phyloP scores from a whole-genome alignment of 2,329 filamentous ascomycete genomes.

The Corynespora cassiicola region DNA sequence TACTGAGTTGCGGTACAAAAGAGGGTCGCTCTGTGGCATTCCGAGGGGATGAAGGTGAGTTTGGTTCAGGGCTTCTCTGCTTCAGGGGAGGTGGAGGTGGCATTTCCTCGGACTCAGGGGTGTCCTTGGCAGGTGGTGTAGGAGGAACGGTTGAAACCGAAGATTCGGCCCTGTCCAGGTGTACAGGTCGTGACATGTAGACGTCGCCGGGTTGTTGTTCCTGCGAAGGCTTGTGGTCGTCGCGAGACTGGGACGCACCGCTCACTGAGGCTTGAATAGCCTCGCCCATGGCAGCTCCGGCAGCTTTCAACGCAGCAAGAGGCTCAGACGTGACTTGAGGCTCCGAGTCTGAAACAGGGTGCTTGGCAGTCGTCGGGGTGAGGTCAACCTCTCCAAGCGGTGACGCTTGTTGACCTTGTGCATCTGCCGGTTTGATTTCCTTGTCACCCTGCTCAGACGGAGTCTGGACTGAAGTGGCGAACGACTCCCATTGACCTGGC shows the following conservation, averaged over 20 bases:
- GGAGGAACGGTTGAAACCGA: constrained; percentile 48
- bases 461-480: constrained; percentile 47
- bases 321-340: constrained; percentile 33
- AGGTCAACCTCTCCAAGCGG: constrained; percentile 38
- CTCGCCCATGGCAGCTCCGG: constrained; percentile 56
- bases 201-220: constrained; percentile 38
- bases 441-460: constrained; percentile 34
- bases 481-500: constrained; percentile 62
- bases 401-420: constrained; percentile 10
- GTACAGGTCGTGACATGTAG: constrained; percentile 44
- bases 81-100: constrained; percentile 45
- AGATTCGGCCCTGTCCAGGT: constrained; percentile 45
- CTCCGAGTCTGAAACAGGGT: constrained; percentile 27
- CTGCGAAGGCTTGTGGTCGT: constrained; percentile 1
- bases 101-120: constrained; percentile 33
- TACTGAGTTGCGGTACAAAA: constrained; percentile 50
- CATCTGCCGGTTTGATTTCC: constrained; percentile 24
- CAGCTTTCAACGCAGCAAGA: constrained; percentile 53
- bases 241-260: constrained; percentile 20
- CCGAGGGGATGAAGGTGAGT: constrained; percentile 10
- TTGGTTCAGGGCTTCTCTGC: constrained; percentile 41
- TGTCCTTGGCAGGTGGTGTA: constrained; percentile 56
- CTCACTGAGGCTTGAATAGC: constrained; percentile 51
- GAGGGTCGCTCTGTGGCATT: constrained; percentile 28
- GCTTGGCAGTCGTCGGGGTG: constrained; percentile 46